Base-by-base conservation (phyloP, 768 basidiomycete species). In the Suillus bovinus region DNA sequence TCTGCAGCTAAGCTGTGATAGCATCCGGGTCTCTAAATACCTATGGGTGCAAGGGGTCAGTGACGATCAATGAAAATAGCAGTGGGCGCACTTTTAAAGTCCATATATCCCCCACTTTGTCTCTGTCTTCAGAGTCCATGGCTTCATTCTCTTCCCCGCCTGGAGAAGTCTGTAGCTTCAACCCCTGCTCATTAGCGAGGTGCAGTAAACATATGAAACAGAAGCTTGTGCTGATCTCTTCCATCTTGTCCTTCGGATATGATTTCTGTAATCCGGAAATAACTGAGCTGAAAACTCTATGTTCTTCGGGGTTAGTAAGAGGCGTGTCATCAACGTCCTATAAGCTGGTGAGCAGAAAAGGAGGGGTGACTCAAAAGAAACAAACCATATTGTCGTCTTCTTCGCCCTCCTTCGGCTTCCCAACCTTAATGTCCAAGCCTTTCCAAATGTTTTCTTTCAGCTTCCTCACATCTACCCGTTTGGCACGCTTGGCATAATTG, bases 391-490 rank as follows among this genome's bases (percentile, higher is more conserved):
- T 76, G 31, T 80, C 78, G 8, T 78, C 78, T 13, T 79, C 77
- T 36, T 82, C 77, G 8, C 78, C 78, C 31, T 63, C 68, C 22
- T 70, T 59, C 31, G 53, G 60, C 46, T 66, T 71, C n/a, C 74
- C 65, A 46, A 88, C 79, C 38, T 87, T 84, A 61, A 97, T 93
- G 68, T 93, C 89, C 50, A 99, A 74, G 2, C 91, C 91, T 72
- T 85, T 92, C 97, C 97, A 99, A 54, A 99, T 99, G 68, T 95
- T 96, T 64, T 99, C 96, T 79, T 99, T 99, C 65, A 99, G 78
- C 77, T 91, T 94, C 70, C 94, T 85, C 41, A 99, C 96, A 71
- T 99, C 97, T 24, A 99, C 96, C 46, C 96, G 81, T 78, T 98
- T 99, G 3, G 96, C 97, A 41, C 91, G 86, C 77, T 95, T 96